Evolutionary conservation across 179 eudicot species (phyloP), one percentile per base, ranked within the genome.

Genomic region (Gypsophila paniculata): DNA sequence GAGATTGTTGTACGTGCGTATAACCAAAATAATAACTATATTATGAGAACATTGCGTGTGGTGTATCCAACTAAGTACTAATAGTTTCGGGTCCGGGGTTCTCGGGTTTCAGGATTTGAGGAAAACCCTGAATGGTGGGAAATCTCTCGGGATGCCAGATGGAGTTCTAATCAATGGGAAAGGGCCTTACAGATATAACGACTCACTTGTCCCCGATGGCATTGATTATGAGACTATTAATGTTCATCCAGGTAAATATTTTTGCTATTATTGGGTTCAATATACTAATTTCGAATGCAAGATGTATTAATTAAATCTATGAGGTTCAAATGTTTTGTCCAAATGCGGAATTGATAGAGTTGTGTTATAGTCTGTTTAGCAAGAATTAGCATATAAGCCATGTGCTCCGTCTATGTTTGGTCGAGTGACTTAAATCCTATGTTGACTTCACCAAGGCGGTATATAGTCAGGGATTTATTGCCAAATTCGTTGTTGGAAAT

Each of bases 141-240:
- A 83, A 74, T 80, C 78, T 64, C 86, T 88, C 8, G 87, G 92
- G 72, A 88, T 84, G 92, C 90, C 90, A 19, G 85, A 86, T 65
- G 92, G 92, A 61, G 92, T 88, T 65, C 84, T 88, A 59, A 86
- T 88, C 2, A 88, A 88, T 72, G 92, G 92, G 53, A 88, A 86
- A 78, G 92, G 92, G 18, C 92, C 91, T 53, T 88, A 79, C 69
- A 76, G 81, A 86, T 88, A 88, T 52, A 88, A 88, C 73, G 76
- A 83, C 69, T 68, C 84, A 3, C 84, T 87, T 67, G 92, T 88
- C 39, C 83, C 92, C 55, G 88, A 81, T 71, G 88, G 88, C 57
- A 88, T 88, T 76, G 90, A 84, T 66, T 84, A 74, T 63, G 85
- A 81, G 76, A 88, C 88, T 57, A 77, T 88, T 61, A 44, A 84